phyloP scores from a whole-genome alignment of 2,329 filamentous ascomycete species.

The Ophiobolus disseminans region DNA sequence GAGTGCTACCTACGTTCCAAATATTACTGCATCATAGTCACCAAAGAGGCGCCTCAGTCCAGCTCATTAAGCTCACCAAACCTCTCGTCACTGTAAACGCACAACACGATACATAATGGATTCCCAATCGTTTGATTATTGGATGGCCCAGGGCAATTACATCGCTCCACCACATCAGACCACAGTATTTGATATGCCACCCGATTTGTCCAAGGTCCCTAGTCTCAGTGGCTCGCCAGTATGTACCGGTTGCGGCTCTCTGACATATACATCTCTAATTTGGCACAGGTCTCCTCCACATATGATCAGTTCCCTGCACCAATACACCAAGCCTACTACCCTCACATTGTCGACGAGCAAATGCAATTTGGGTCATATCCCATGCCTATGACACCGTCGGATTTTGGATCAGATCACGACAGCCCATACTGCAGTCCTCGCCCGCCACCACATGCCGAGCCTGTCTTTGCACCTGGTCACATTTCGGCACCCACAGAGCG shows the following conservation, averaged over 20 bases:
- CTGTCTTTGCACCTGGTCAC: conserved; percentile 25
- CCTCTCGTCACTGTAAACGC: conserved; percentile 10
- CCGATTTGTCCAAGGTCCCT: conserved; percentile 46
- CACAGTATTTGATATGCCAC: conserved; percentile 42
- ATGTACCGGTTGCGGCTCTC: conserved; percentile 14
- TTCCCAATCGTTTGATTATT: conserved; percentile 47
- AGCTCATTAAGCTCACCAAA: conserved; percentile 12
- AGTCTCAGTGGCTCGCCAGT: conserved; percentile 50
- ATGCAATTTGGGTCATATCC: conserved; percentile 44
- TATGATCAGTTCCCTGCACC: conserved; percentile 46
- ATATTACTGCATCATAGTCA: background rate
- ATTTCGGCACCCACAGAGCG: conserved; percentile 34
- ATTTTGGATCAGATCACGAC: conserved; percentile 50
- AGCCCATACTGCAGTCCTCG: conserved; percentile 49
- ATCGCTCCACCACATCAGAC: conserved; percentile 40
- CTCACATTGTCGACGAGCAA: conserved; percentile 41
- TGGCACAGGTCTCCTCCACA: conserved; percentile 43
- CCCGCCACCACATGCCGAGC: conserved; percentile 34
- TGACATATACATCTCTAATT: conserved; percentile 10
- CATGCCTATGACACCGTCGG: conserved; percentile 49
- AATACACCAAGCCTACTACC: conserved; percentile 42
- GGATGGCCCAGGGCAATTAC: conserved; percentile 46
- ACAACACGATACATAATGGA: conserved; percentile 36
- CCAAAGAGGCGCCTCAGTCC: background rate
- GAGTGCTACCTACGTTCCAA: background rate